A percentile compares a stretch with the other conserved stretches of the same genome.
Evolutionary conservation across 768 basidiomycete genomes (phyloP).

Genomic region (Agrocybe pediades): DNA sequence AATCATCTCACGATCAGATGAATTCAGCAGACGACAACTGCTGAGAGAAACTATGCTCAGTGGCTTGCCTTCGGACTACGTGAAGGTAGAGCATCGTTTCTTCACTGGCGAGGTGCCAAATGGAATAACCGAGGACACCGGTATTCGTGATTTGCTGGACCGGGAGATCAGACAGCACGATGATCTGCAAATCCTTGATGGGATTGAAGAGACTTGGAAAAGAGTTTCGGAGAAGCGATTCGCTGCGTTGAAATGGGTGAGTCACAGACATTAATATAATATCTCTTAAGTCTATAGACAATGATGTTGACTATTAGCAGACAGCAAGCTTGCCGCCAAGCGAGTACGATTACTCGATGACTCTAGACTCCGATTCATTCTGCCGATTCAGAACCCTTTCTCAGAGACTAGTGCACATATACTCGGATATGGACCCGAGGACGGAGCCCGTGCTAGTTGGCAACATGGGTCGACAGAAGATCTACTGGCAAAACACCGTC

Average conservation of each 20-base stretch:
- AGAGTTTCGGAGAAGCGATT: conserved; percentile 10
- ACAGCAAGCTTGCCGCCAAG: neutral
- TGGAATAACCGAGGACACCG: no score
- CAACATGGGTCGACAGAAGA: conserved; percentile 2
- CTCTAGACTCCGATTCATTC: conserved; percentile 9
- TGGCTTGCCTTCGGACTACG: no score
- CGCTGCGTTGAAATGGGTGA: conserved; percentile 10
- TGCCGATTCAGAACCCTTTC: conserved; percentile 5
- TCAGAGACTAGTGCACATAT: neutral
- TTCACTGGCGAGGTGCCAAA: no score
- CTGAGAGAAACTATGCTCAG: no score
- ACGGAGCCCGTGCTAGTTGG: conserved; percentile 7
- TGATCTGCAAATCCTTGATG: conserved; percentile 1
- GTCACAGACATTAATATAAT: neutral
- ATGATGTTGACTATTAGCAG: neutral
- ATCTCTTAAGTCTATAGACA: no score
- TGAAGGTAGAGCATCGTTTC: no score
- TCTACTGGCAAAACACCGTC: conserved; percentile 3
- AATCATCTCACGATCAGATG: no score
- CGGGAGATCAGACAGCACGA: conserved; percentile 1
- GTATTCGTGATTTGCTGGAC: no score
- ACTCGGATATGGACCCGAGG: neutral
- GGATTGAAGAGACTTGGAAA: conserved; percentile 3
- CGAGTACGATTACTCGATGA: conserved; percentile 9
- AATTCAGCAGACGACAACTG: no score